Evolutionary conservation across 768 basidiomycete genomes (phyloP).

Genomic region (Sporobolomyces pararoseus): DNA sequence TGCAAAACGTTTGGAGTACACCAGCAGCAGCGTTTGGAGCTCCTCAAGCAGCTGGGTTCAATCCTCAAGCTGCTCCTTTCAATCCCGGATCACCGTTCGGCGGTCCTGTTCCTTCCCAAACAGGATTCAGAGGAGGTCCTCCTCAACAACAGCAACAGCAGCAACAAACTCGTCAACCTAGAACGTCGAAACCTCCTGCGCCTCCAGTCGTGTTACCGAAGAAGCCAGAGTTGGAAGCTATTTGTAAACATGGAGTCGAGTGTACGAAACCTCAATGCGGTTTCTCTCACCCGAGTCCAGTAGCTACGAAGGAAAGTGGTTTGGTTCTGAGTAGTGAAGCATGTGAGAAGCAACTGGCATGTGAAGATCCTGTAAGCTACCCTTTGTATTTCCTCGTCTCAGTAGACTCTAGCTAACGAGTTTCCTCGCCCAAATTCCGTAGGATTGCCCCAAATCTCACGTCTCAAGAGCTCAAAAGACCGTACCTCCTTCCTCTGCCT

Average conservation of each 20-base stretch:
- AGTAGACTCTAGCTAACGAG: background rate
- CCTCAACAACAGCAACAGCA: slow-evolving; percentile 10
- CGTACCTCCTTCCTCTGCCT: slow-evolving; percentile 4
- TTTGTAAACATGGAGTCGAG: slow-evolving; percentile 89
- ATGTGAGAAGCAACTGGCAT: slow-evolving; percentile 81
- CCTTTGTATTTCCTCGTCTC: background rate
- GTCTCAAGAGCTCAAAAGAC: slow-evolving; percentile 43
- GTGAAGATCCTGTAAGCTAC: slow-evolving; percentile 68
- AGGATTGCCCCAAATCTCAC: slow-evolving; percentile 47
- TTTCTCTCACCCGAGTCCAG: slow-evolving; percentile 94
- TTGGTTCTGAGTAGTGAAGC: slow-evolving; percentile 90
- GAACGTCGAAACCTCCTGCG: slow-evolving; percentile 16
- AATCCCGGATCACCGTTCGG: slow-evolving; percentile 10
- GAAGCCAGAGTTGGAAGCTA: slow-evolving; percentile 49
- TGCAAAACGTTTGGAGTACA: slow-evolving; percentile 37
- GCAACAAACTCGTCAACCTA: slow-evolving; percentile 5
- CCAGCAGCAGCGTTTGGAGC: slow-evolving; percentile 15
- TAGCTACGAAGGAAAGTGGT: slow-evolving; percentile 89
- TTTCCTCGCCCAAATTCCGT: background rate
- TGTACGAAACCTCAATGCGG: slow-evolving; percentile 86
- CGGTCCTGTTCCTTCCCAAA: background rate
- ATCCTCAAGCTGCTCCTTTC: slow-evolving; percentile 30
- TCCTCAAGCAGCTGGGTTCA: slow-evolving; percentile 14
- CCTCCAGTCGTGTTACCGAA: slow-evolving; percentile 47
- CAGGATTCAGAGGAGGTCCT: background rate